phyloP scores from a whole-genome alignment of 1,284 basidiomycete genomes.

The Taiwanofungus camphoratus region DNA sequence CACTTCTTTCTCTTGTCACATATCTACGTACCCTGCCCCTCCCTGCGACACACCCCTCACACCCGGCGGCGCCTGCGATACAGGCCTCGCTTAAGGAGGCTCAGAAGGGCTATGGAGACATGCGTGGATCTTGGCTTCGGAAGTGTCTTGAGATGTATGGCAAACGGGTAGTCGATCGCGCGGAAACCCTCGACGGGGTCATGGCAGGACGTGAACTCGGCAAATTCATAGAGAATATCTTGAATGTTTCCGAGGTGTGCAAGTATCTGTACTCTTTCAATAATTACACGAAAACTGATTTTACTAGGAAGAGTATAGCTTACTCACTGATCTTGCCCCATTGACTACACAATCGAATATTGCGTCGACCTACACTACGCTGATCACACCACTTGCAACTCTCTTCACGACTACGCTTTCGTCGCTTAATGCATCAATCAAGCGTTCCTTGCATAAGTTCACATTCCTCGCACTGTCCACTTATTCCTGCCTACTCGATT shows the following conservation, averaged over 20 bases:
- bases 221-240: conserved; percentile 55
- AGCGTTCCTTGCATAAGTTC: conserved; percentile 80
- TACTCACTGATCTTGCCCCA: conserved; percentile 56
- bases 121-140: conserved; percentile 70
- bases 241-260: conserved; percentile 58
- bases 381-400: conserved; percentile 56
- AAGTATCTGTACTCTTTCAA: background rate
- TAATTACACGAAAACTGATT: background rate
- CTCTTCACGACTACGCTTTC: conserved; percentile 59
- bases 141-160: conserved; percentile 68
- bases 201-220: conserved; percentile 62
- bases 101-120: conserved; percentile 76
- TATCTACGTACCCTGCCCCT: conserved; percentile 68
- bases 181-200: conserved; percentile 58
- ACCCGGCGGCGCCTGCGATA: conserved; percentile 64
- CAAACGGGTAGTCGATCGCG: conserved; percentile 59
- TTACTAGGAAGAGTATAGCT: conserved; percentile 53
- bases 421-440: conserved; percentile 62
- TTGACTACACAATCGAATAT: conserved; percentile 43
- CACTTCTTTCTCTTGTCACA: conserved; percentile 54
- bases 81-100: conserved; percentile 63
- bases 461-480: conserved; percentile 74
- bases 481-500: conserved; percentile 48
- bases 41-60: conserved; percentile 71
- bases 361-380: conserved; percentile 49